Evolutionary conservation across 1,284 basidiomycete genomes (phyloP), one percentile per base, ranked within the genome.

Genomic region (Apiotrichum mycotoxinovorans): DNA sequence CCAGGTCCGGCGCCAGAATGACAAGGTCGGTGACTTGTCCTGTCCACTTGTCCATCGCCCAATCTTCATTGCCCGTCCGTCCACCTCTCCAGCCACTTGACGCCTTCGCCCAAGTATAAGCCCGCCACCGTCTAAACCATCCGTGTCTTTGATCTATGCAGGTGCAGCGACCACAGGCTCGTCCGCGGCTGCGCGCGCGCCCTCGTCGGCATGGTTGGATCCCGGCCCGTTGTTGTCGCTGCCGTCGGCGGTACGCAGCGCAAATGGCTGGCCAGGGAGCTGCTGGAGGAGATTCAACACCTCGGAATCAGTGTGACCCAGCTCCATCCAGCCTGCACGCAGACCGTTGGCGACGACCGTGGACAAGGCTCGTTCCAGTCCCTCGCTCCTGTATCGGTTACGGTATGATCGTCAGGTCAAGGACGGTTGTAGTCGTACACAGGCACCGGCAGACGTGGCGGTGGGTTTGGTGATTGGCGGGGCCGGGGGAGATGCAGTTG

Each of bases 321-420:
- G 54, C 5, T 65, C 56, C 22, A 70, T 41, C 85, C 84, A 87
- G 0, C 86, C 86, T 3, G 85, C 83, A 53, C 83, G 80, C 52
- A 87, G 66, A 0, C 88, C 87, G 57, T 88, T 86, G 56, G 86
- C 83, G 15, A 91, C 85, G 12, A 91, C 79, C 9, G 85, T 83
- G 55, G 85, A 80, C 46, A 91, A 72, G 45, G 89, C 83, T 44
- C 80, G 78, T 33, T 84, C 81, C 17, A 91, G 74, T 56, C 88
- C 66, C 17, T 72, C 69, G 55, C 68, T 73, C 57, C 77, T 78
- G 56, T 30, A 14, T 8, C 15, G 40, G 40, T 22, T 20, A 8
- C 46, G n/a, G 26, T 30, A 30, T 30, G 30, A 30, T 30, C 30
- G 30, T 30, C 30, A 23, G 12, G 22, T 22, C 41, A 25, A n/a